These are phyloP conservation scores for Purshia tridentata DNA, from an alignment of 306 rosid species.

Conservation along the genomic window DNA sequence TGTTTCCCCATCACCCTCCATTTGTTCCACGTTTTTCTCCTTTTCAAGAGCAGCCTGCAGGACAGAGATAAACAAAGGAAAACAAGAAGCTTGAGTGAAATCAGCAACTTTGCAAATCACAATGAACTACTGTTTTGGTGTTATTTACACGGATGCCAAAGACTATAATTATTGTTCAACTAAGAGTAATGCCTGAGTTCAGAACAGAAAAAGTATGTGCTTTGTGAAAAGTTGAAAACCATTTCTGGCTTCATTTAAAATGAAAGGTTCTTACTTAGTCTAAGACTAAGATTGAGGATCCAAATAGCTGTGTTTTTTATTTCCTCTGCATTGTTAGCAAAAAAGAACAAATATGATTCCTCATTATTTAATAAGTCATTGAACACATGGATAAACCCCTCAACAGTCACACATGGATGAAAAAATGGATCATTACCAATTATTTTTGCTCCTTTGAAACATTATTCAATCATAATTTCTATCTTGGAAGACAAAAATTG, in stretches of 20 bases:
- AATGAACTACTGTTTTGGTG: not conserved
- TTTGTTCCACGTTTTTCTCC: constrained; percentile 47
- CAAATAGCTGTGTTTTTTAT: not conserved
- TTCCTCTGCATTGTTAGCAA: not conserved
- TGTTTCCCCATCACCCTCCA: constrained; percentile 31
- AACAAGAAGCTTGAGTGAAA: constrained; percentile 7
- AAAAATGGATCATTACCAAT: not conserved
- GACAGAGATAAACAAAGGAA: constrained; percentile 16
- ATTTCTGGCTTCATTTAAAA: not conserved
- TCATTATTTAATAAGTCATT: not conserved
- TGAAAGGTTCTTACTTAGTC: not conserved
- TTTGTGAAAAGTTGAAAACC: not conserved
- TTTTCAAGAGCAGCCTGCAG: constrained; percentile 75
- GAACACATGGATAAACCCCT: not conserved
- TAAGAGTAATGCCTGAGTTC: not conserved
- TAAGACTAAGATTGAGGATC: not conserved
- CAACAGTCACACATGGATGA: not conserved
- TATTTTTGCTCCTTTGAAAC: not conserved
- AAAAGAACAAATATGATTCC: not conserved
- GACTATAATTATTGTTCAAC: not conserved
- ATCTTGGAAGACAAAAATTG: not conserved
- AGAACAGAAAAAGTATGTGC: not conserved
- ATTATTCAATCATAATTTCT: not conserved
- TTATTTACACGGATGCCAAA: not conserved
- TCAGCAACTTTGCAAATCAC: not conserved